Percentiles rank a stretch among this genome's conserved stretches.
phyloP scores from a whole-genome alignment of 2,329 filamentous ascomycete genomes.

The Onygenales sp. region DNA sequence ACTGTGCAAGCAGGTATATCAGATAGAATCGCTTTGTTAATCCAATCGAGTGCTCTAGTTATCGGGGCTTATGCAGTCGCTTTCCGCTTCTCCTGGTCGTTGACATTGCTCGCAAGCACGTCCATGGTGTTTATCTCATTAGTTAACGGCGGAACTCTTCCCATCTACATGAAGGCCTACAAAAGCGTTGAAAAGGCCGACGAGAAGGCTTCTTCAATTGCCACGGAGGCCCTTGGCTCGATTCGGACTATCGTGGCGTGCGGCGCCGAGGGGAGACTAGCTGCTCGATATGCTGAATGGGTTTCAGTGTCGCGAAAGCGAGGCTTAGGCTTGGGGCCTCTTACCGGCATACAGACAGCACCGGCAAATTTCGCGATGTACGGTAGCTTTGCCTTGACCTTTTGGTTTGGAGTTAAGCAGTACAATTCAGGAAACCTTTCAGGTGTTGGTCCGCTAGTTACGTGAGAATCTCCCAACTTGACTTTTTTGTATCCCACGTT shows the following conservation, averaged over 20 bases:
- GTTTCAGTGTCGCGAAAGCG: conserved; percentile 27
- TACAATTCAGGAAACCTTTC: conserved; percentile 24
- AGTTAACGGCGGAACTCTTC: conserved; percentile 22
- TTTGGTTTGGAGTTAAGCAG: conserved; percentile 29
- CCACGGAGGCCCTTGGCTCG: conserved; percentile 33
- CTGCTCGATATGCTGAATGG: conserved; percentile 26
- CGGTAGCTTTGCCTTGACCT: conserved; percentile 25
- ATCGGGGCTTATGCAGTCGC: conserved; percentile 42
- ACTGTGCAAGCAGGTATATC: conserved; percentile 47
- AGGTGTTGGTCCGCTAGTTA: conserved; percentile 28
- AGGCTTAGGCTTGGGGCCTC: conserved; percentile 19
- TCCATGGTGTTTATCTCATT: conserved; percentile 35
- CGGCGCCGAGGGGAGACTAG: conserved; percentile 30
- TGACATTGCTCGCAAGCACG: conserved; percentile 43
- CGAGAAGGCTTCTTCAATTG: conserved; percentile 27
- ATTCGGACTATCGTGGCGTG: conserved; percentile 38
- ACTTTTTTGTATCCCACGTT: not conserved
- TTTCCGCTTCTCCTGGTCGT: conserved; percentile 43
- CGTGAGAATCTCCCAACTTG: conserved; percentile 14
- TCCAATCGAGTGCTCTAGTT: conserved; percentile 34
- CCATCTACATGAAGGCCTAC: conserved; percentile 24
- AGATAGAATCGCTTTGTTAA: conserved; percentile 38
- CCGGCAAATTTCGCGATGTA: conserved; percentile 29
- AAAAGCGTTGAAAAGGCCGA: conserved; percentile 29
- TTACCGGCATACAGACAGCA: conserved; percentile 23